A percentile compares a stretch with the other conserved stretches of the same genome.
Evolutionary conservation across 2,329 filamentous ascomycete genomes (phyloP).

Genomic region (Trematosphaeria pertusa): DNA sequence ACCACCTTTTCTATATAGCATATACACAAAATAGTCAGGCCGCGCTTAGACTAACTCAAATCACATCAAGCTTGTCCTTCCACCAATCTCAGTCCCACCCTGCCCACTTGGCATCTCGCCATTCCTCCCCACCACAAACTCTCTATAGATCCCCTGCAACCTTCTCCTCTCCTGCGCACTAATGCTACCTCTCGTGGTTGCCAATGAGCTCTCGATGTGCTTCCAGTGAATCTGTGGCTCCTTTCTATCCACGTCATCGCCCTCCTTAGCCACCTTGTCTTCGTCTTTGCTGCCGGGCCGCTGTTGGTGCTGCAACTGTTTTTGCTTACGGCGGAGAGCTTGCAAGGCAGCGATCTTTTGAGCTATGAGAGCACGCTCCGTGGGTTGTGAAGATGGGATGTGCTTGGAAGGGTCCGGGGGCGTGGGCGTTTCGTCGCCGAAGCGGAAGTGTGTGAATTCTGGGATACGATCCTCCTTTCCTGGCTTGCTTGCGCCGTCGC

Average conservation of each 20-base stretch:
- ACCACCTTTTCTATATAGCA: too few relatives aligned
- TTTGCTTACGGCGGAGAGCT: conserved; percentile 69
- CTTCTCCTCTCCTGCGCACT: conserved; percentile 76
- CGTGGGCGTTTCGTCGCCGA: conserved; percentile 60
- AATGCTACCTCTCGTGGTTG: conserved; percentile 81
- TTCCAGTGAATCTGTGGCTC: conserved; percentile 86
- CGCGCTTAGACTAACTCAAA: conserved; percentile 1
- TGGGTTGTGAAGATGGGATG: conserved; percentile 60
- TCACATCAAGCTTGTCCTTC: conserved; percentile 90
- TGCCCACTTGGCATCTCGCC: conserved; percentile 96
- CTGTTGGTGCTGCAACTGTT: conserved; percentile 49
- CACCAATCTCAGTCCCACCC: conserved; percentile 89
- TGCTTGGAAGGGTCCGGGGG: conserved; percentile 30
- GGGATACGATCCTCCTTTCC: conserved; percentile 36
- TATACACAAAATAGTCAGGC: too few relatives aligned
- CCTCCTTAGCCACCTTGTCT: conserved; percentile 30
- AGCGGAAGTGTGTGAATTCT: conserved; percentile 73
- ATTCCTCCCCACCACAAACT: conserved; percentile 91
- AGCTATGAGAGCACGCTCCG: conserved; percentile 78
- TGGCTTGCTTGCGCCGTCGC: conserved; percentile 15
- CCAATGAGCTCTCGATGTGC: conserved; percentile 80
- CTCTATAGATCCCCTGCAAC: conserved; percentile 81
- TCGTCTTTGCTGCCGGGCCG: conserved; percentile 26
- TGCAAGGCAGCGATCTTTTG: conserved; percentile 85
- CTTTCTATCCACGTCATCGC: conserved; percentile 55